Evolutionary conservation across 768 basidiomycete genomes (phyloP).

Genomic region (Lactarius vividus): DNA sequence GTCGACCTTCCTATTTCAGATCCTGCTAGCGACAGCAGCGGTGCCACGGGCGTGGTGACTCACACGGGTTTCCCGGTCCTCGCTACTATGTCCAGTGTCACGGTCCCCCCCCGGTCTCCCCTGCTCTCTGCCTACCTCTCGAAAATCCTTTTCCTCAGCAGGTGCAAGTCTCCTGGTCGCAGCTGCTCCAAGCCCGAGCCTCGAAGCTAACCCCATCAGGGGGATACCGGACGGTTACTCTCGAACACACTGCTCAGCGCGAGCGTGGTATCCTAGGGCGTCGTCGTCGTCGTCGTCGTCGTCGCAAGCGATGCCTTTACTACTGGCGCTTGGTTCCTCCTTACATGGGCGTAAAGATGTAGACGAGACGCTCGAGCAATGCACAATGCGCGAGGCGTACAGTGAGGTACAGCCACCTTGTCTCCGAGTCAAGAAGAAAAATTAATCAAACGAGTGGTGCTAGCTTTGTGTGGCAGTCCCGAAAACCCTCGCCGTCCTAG

Average conservation of each 20-base stretch:
- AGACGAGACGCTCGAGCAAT: slow-evolving; percentile 57
- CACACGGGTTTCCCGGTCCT: not conserved
- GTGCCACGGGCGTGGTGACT: not conserved
- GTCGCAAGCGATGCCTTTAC: slow-evolving; percentile 25
- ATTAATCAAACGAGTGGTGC: not conserved
- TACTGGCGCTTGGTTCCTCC: slow-evolving; percentile 51
- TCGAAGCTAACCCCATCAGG: slow-evolving; percentile 37
- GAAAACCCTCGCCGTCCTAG: slow-evolving; percentile 34
- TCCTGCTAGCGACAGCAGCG: not conserved
- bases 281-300: slow-evolving; percentile 59
- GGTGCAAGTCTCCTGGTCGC: not conserved
- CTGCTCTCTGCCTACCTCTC: not conserved
- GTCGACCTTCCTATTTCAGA: slow-evolving; percentile 1
- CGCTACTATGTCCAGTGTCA: not conserved
- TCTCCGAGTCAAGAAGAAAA: not conserved
- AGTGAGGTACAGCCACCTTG: slow-evolving; percentile 50
- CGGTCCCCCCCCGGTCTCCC: not conserved
- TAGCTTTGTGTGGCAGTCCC: slow-evolving; percentile 34
- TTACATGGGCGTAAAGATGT: slow-evolving; percentile 59
- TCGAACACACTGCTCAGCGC: slow-evolving; percentile 50
- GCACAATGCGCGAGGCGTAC: slow-evolving; percentile 62
- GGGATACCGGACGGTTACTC: slow-evolving; percentile 46
- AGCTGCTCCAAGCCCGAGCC: not conserved
- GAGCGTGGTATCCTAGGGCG: slow-evolving; percentile 57
- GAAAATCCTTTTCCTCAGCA: not conserved